Conservation (phyloP, 2,329 filamentous ascomycete species). For the Zymoseptoria crescenta region DNA sequence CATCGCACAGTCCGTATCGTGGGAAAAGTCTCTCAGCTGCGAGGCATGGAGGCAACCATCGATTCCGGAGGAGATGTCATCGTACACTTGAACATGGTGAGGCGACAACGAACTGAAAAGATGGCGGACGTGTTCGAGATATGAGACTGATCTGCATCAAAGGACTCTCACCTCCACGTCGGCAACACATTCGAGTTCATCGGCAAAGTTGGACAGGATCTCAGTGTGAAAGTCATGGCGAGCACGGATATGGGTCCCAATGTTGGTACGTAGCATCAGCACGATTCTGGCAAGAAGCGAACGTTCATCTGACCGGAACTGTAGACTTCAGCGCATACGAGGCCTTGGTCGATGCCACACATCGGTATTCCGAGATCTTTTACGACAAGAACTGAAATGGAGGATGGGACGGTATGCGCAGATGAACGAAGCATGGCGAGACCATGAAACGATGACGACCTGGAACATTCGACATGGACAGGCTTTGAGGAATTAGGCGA, state of each 20-base stretch:
- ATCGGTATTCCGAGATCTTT: constrained; percentile 74
- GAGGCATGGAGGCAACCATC: constrained; percentile 70
- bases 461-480: too few species aligned
- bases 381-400: constrained; percentile 43
- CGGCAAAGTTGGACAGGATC: constrained; percentile 68
- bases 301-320: background rate
- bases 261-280: constrained; percentile 49
- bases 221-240: constrained; percentile 62
- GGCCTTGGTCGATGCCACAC: constrained; percentile 76
- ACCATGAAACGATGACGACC: too few species aligned
- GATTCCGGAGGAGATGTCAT: constrained; percentile 72
- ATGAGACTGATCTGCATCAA: background rate
- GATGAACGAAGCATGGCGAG: too few species aligned
- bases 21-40: constrained; percentile 75
- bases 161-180: constrained; percentile 64
- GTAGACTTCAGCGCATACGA: constrained; percentile 69
- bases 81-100: constrained; percentile 63
- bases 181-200: constrained; percentile 69
- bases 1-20: constrained; percentile 71
- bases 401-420: too few species aligned
- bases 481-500: too few species aligned
- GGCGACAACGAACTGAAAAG: constrained; percentile 26
- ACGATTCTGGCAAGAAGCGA: background rate
- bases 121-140: background rate
- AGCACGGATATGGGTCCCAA: constrained; percentile 59